Base-by-base conservation (phyloP, 192 early-diverging fungal genomes). In the Entomortierella chlamydospora region DNA sequence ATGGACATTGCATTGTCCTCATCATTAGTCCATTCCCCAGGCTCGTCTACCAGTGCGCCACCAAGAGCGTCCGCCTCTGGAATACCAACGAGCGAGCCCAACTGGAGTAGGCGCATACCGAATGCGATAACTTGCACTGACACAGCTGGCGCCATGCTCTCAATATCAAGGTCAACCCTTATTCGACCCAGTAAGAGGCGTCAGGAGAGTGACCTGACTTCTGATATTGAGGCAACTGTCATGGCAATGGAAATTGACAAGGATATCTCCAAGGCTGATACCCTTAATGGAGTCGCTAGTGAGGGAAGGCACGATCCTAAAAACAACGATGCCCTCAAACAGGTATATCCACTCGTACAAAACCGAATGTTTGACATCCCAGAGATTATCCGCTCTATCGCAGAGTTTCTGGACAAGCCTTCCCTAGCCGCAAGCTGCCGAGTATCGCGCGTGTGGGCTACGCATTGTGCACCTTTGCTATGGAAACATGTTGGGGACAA, bases 301-400 rank as follows among this genome's bases (percentile, higher is more conserved):
- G 22, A 25, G 11, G 42, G 28, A 17, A 39, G 41, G 2, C 25
- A 54, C 52, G 9, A 54, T 1, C 55, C 4, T 29, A 30, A 18
- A 13, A n/a, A 57, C 2, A 5, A 57, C 33, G 10, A 45, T 8
- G 39, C 58, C 28, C 15, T 29, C 28, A 22, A 45, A 5, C 26
- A 17, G 5, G 47, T 28, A 23, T 58, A 64, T 30, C 45, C 71
- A 18, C 47, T 58, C 17, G 62, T 58, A 17, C 59, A 73, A 26
- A 73, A 70, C 23, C 61, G 76, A 22, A 45, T 79, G 45, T 79
- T 79, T 69, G 67, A 79, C 12, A 60, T 79, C 31, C 76, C 76
- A 15, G 76, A 79, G 34, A 79, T 79, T 15, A 62, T 79, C 28
- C 76, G 68, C 0, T 70, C 56, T 4, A 65, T 79, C 20, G 67